Evolutionary conservation across 1,139 yeast genomes (phyloP), one percentile per base, ranked within the genome.

Genomic region (Geotrichum fermentans): DNA sequence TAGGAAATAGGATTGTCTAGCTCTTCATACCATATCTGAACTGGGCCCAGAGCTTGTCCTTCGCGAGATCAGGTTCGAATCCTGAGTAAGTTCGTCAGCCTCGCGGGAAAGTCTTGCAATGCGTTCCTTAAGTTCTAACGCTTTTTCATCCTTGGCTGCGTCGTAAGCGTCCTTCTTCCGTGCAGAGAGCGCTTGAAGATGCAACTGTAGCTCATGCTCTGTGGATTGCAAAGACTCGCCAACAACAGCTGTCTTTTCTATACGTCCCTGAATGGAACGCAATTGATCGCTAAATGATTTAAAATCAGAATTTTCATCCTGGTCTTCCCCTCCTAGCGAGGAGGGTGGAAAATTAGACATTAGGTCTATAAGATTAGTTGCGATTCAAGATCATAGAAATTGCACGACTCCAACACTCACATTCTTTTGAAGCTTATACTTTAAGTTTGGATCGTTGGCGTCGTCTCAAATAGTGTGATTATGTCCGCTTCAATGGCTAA

Each of bases 201-300:
- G 49, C 10, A 51, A 45, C 39, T 51, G 49, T 11, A 51, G 47
- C 30, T 51, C 54, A 30, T 45, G 50, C 24, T 51, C 54, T 3
- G 54, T 44, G 43, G 47, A 43, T 21, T 47, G 47, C 29, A 51
- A 38, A 8, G 54, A 47, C 36, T 51, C 49, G 14, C 49, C 51
- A 13, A 51, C 44, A 8, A 43, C 50, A 11, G 49, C 47, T 3
- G 51, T 47, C 30, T 48, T 34, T 24, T 51, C 48, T 14, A 51
- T 51, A 1, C 51, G 47, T 17, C 47, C 47, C 16, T 51, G 51
- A 16, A 51, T 45, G 6, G 42, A 30, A 6, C 43, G 41, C 22
- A 47, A 41, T 32, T 51, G 50, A 33, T 45, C 49, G 20, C 43
- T 26, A 18, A 47, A 47, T 5, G 47, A 38, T 26, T 47, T 22